Evolutionary conservation across 2,329 filamentous ascomycete genomes (phyloP), one percentile per base, ranked within the genome.

Genomic region (Aspergillus sp.): DNA sequence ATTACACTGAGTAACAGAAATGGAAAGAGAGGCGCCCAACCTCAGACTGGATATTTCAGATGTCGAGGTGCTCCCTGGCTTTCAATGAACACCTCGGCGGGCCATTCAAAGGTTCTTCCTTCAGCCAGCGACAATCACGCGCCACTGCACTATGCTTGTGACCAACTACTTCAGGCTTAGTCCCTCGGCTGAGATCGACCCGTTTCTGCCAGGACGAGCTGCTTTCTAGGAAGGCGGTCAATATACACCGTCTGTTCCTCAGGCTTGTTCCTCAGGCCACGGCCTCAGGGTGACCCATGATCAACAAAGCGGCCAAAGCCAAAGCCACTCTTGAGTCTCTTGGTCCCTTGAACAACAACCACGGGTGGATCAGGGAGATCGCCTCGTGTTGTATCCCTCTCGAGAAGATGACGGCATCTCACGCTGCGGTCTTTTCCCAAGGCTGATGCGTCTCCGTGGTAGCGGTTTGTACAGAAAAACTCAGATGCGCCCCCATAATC

Each of bases 171-270:
- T 48, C 7, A 5, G 44, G 53, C 18, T 48, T 55, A 48, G 53
- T 26, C 17, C 18, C 17, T 38, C 18, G 12, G 42, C 32, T 49
- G 18, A 26, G 32, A 54, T 54, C 34, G 34, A 15, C 41, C 20
- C 49, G 32, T 48, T 43, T 53, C 41, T 34, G 41, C 15, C 39
- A n/a, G 13, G 12, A 17, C 22, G 12, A 22, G 13, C 8, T 34
- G 30, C 45, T 30, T 9, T 44, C 41, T 20, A 2, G 18, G 43
- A 39, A 53, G 59, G 63, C 63, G 63, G 63, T 64, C 26, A 17
- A 7, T 3, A 5, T 55, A 54, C 56, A 49, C 51, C 51, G 48
- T 4, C 36, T 36, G 13, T 32, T 12, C 20, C 17, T 12, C 32
- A 47, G 45, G 26, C 45, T 32, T 26, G 38, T 48, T 44, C 42